Conservation (phyloP, 2,329 filamentous ascomycete species). For the Alternaria rosae region DNA sequence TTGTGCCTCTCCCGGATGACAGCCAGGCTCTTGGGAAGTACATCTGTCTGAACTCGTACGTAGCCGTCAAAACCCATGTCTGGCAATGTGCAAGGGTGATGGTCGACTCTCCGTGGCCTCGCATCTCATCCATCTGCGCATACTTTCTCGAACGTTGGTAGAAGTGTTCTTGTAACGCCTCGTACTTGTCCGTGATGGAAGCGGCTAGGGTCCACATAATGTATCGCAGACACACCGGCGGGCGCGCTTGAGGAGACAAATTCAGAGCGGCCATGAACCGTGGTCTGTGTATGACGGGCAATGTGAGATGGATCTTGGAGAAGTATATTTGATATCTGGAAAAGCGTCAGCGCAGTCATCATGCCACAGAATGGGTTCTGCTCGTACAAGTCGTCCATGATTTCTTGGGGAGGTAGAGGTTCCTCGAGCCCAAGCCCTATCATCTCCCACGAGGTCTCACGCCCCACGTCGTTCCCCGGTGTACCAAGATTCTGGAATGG, state of each 20-base stretch:
- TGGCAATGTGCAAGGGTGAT: conserved; percentile 88
- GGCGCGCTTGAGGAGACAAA: conserved; percentile 82
- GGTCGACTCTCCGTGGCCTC: conserved; percentile 87
- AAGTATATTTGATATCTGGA: conserved; percentile 83
- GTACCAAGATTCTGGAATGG: conserved; percentile 23
- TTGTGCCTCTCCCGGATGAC: conserved; percentile 81
- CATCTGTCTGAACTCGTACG: conserved; percentile 97
- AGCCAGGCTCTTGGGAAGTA: conserved; percentile 96
- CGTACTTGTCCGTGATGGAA: conserved; percentile 81
- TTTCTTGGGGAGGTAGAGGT: conserved; percentile 76
- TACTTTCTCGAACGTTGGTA: conserved; percentile 92
- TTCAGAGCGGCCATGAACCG: conserved; percentile 90
- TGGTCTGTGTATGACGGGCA: conserved; percentile 88
- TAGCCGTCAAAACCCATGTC: conserved; percentile 78
- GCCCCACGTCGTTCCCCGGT: conserved; percentile 26
- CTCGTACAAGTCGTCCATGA: conserved; percentile 83
- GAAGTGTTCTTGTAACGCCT: conserved; percentile 81
- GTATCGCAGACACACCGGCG: conserved; percentile 87
- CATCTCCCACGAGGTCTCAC: conserved; percentile 79
- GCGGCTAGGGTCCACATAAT: conserved; percentile 97
- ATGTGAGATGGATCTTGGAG: conserved; percentile 83
- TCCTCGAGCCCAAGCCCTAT: conserved; percentile 84
- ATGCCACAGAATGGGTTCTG: background rate
- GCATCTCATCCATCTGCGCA: conserved; percentile 86
- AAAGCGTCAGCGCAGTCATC: conserved; percentile 14